Conservation (phyloP, 2,329 filamentous ascomycete genomes). For the Pochonia chlamydosporia region DNA sequence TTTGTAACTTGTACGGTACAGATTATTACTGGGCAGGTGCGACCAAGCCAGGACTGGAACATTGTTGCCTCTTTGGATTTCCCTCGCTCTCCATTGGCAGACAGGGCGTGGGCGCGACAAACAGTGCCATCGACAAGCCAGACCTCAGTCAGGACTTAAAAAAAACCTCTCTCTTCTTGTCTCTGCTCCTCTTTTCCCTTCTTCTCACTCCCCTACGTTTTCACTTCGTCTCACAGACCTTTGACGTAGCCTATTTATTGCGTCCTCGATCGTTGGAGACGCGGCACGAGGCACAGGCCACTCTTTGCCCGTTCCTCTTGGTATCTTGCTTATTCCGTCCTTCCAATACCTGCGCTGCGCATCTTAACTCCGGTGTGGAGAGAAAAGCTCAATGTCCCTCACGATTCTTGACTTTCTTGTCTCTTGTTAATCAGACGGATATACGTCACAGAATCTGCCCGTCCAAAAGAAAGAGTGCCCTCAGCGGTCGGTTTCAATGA, state of each 20-base stretch:
- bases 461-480: neutral
- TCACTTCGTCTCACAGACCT: neutral
- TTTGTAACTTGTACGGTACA: neutral
- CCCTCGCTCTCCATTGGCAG: slow-evolving; percentile 9
- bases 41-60: slow-evolving; percentile 1
- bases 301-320: slow-evolving; percentile 1
- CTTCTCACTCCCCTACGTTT: slow-evolving; percentile 2
- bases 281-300: neutral
- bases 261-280: neutral
- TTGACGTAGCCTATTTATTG: neutral
- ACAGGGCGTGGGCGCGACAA: neutral
- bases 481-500: slow-evolving; percentile 35
- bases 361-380: neutral
- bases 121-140: neutral
- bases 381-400: neutral
- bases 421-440: neutral
- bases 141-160: neutral
- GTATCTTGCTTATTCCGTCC: neutral
- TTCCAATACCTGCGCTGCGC: neutral
- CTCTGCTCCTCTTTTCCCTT: slow-evolving; percentile 4
- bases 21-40: slow-evolving; percentile 2
- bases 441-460: neutral
- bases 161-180: slow-evolving; percentile 1
- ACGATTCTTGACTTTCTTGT: neutral
- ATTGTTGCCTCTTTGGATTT: slow-evolving; percentile 6